Evolutionary conservation across 164 flowering plant genomes (phyloP), one percentile per base, ranked within the genome.

Genomic region (Aristolochia californica): DNA sequence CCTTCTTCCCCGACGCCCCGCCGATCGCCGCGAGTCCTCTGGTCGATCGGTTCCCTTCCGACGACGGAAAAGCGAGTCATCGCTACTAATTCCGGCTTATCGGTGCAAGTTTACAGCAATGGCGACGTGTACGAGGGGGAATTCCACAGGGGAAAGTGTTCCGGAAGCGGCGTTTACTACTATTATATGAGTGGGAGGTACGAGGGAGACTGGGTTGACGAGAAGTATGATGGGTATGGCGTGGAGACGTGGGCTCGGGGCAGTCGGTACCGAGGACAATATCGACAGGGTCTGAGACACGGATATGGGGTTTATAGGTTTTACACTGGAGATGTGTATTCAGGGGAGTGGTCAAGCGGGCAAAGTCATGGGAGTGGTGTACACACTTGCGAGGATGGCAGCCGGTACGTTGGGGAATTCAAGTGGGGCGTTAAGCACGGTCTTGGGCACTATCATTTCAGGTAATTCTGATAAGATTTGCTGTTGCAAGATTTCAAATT

Each of bases 401-500:
- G 91, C 68, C 67, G 72, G 38, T 84, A 87, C 68, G 78, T 77
- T 27, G 95, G 95, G 58, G 88, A 87, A 67, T 87, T 87, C 72
- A 87, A 83, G 75, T 81, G 87, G 88, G 91, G 91, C 20, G 78
- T 83, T 53, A 87, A 87, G 69, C 95, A 87, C 61, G 95, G 95
- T 5, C 77, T 83, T 27, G 95, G 91, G 26, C 82, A 73, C 44
- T 87, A 87, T 71, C 85, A 81, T 78, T 87, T 83, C 75, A 87
- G 95, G 95, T 87, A 68, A 16, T 60, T 59, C 18, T 58, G 20
- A 27, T 28, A 21, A 20, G 48, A 13, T 26, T 56, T 17, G 44
- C 43, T 23, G 3, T 9, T 10, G 48, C 43, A 49, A 20, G 21
- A 11, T 14, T 23, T 50, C 8, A 9, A 9, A n/a, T 48, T 15